Evolutionary conservation across 148 eudicot species (phyloP).

Genomic region (Camellia sinensis): DNA sequence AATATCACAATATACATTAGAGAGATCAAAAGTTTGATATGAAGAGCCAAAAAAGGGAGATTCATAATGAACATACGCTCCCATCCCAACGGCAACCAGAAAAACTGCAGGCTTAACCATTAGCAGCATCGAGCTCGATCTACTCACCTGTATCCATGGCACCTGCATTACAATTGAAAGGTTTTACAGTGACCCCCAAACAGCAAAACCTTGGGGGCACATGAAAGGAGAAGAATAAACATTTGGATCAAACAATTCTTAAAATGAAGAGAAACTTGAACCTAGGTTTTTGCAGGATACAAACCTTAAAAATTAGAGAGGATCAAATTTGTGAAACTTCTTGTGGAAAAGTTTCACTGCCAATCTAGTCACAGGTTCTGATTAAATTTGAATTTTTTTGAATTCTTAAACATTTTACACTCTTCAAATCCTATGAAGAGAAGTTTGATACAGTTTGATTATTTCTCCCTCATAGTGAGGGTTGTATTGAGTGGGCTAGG

Average conservation of each 20-base stretch:
- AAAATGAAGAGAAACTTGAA: not conserved
- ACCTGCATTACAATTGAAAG: constrained; percentile 39
- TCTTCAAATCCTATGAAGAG: too few species aligned
- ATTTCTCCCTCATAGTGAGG: too few species aligned
- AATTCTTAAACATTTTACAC: too few species aligned
- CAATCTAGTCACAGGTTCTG: too few species aligned
- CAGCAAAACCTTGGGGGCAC: constrained; percentile 1
- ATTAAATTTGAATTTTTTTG: too few species aligned
- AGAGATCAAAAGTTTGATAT: not conserved
- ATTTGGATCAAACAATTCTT: not conserved
- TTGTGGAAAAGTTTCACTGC: not conserved
- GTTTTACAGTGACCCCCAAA: not conserved
- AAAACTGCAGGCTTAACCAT: constrained; percentile 78
- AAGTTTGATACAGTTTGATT: too few species aligned
- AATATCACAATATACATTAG: not conserved
- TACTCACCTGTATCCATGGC: constrained; percentile 97
- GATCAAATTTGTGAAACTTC: not conserved
- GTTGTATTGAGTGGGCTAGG: too few species aligned
- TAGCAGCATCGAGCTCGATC: constrained; percentile 81
- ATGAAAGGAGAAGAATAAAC: not conserved
- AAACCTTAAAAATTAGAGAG: not conserved
- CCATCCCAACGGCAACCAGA: constrained; percentile 69
- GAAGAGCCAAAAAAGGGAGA: constrained; percentile 6
- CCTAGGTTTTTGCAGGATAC: constrained; percentile 1
- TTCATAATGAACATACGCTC: constrained; percentile 58